These are phyloP conservation scores for Cryphonectria nitschkei DNA, from an alignment of 2,329 filamentous ascomycete genomes.

Conservation along the genomic window DNA sequence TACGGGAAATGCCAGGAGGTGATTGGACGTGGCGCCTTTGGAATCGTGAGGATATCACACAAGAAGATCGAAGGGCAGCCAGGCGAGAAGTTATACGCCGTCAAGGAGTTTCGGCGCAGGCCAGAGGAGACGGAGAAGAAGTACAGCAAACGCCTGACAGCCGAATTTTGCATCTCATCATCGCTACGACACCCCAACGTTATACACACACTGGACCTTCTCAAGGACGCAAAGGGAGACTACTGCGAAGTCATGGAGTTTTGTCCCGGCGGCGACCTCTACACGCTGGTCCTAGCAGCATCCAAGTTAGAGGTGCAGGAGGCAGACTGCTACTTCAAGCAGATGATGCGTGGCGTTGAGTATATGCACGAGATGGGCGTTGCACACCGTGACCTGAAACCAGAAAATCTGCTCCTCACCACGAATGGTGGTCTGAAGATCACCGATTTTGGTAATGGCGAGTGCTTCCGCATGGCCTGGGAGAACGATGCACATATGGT, in stretches of 20 bases:
- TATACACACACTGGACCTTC: slow-evolving; percentile 93
- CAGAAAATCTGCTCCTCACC: slow-evolving; percentile 92
- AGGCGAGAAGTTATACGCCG: slow-evolving; percentile 88
- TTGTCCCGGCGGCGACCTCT: slow-evolving; percentile 93
- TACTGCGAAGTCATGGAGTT: slow-evolving; percentile 99
- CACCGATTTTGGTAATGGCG: slow-evolving; percentile 97
- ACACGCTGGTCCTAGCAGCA: slow-evolving; percentile 87
- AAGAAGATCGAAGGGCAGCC: slow-evolving; percentile 84
- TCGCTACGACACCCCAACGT: slow-evolving; percentile 96
- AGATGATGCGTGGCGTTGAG: slow-evolving; percentile 97
- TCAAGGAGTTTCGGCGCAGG: slow-evolving; percentile 95
- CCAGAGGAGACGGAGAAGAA: slow-evolving; percentile 96
- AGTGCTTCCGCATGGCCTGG: slow-evolving; percentile 99
- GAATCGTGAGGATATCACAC: slow-evolving; percentile 96
- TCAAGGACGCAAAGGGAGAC: slow-evolving; percentile 95
- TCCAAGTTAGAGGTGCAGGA: slow-evolving; percentile 90
- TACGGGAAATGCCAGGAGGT: slow-evolving; percentile 99
- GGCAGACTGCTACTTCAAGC: slow-evolving; percentile 98
- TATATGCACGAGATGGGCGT: slow-evolving; percentile 99
- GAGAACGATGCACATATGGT: slow-evolving; percentile 99
- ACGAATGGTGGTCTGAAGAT: slow-evolving; percentile 94
- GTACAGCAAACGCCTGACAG: slow-evolving; percentile 95
- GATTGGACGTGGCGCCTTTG: slow-evolving; percentile 93
- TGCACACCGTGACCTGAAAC: slow-evolving; percentile 93
- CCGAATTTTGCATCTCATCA: slow-evolving; percentile 98